Evolutionary conservation across 495 filamentous ascomycete species (phyloP).

Genomic region (Hypoxylon rickii): DNA sequence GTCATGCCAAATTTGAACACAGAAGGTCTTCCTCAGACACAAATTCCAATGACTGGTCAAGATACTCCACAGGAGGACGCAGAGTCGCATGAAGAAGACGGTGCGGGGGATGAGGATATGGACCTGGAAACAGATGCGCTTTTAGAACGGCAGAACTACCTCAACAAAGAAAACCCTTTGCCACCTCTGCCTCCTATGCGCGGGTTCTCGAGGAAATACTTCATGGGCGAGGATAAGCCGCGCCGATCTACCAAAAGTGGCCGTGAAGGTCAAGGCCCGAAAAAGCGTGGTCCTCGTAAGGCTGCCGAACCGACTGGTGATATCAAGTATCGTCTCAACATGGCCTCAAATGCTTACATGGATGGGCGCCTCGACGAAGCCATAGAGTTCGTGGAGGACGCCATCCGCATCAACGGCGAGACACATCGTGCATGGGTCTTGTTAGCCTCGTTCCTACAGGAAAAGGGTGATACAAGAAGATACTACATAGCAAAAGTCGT

Average conservation of each 20-base stretch:
- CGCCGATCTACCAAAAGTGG: slow-evolving; percentile 10
- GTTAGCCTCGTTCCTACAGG: slow-evolving; percentile 71
- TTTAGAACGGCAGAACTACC: slow-evolving; percentile 26
- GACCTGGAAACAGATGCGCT: slow-evolving; percentile 23
- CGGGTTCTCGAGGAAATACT: slow-evolving; percentile 17
- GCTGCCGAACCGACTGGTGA: slow-evolving; percentile 72
- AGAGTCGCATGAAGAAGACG: slow-evolving; percentile 3
- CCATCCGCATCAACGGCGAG: slow-evolving; percentile 82
- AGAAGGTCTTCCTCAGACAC: neutral
- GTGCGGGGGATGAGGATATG: slow-evolving; percentile 7
- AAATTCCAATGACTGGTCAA: neutral
- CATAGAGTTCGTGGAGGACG: slow-evolving; percentile 63
- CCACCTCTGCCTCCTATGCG: slow-evolving; percentile 16
- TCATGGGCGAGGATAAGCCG: slow-evolving; percentile 11
- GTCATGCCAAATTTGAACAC: neutral
- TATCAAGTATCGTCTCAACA: slow-evolving; percentile 71
- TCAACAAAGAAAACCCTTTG: slow-evolving; percentile 23
- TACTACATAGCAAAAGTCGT: slow-evolving; percentile 69
- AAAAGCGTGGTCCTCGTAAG: slow-evolving; percentile 66
- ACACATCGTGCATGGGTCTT: slow-evolving; percentile 78
- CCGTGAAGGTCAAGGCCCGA: slow-evolving; percentile 16
- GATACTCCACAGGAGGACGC: neutral
- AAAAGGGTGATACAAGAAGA: slow-evolving; percentile 68
- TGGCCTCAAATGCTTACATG: slow-evolving; percentile 73
- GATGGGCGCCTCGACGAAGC: slow-evolving; percentile 67